Percentiles rank a stretch among this genome's conserved stretches.
These are phyloP conservation scores for Filobasidium uniguttulatum DNA, from an alignment of 1,284 basidiomycete species.

Conservation along the genomic window DNA sequence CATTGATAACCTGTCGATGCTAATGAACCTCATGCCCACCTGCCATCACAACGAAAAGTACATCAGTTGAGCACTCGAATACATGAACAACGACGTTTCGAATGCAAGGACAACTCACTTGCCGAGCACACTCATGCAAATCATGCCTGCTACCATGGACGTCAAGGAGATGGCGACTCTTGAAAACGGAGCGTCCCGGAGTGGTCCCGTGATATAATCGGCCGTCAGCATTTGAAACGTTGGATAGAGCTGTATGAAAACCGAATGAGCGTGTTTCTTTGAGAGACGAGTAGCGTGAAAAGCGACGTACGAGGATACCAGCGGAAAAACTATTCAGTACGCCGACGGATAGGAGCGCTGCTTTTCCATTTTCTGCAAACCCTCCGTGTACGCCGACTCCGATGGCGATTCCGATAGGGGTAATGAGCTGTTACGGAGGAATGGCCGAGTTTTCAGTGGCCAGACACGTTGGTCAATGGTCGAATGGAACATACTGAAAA, in stretches of 20 bases:
- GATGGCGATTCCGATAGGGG: conserved; percentile 21
- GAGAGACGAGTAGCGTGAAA: too few relatives aligned
- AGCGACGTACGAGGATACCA: conserved; percentile 17
- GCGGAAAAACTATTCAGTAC: conserved; percentile 25
- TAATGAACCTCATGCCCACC: too few relatives aligned
- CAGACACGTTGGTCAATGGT: too few relatives aligned
- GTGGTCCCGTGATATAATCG: conserved; percentile 22
- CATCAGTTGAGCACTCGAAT: too few relatives aligned
- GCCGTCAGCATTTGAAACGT: conserved; percentile 24
- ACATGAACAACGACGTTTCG: too few relatives aligned
- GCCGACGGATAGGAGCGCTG: conserved; percentile 25
- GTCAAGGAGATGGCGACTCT: conserved; percentile 19
- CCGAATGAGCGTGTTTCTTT: too few relatives aligned
- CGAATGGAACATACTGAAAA: too few relatives aligned
- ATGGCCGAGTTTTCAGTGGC: too few relatives aligned
- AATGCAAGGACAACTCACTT: too few relatives aligned
- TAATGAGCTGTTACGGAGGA: conserved; percentile 7
- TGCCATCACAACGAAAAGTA: too few relatives aligned
- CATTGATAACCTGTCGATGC: too few relatives aligned
- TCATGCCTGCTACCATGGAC: conserved; percentile 22
- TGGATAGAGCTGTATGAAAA: conserved; percentile 22
- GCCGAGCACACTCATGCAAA: conserved; percentile 32
- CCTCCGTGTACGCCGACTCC: conserved; percentile 25
- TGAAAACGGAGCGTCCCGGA: conserved; percentile 14
- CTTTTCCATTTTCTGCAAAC: conserved; percentile 25